Conservation (phyloP, 2,329 filamentous ascomycete species). For the Dothideomycetes sp. region DNA sequence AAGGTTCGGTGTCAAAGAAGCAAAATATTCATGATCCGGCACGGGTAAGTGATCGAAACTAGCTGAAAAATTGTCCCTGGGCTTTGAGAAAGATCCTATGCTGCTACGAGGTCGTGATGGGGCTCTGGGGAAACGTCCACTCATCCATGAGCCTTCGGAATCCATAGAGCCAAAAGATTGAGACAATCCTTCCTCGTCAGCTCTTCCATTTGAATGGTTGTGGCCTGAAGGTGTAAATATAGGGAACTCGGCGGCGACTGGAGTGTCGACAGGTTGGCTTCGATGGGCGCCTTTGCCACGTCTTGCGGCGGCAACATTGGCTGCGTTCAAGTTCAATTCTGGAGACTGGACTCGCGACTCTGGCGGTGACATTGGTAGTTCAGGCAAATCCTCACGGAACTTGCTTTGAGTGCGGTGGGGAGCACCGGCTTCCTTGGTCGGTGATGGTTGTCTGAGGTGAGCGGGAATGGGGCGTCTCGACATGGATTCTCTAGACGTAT, state of each 20-base stretch:
- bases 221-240: background rate
- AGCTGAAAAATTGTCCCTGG: constrained; percentile 45
- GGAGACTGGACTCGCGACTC: constrained; percentile 74
- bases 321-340: constrained; percentile 45
- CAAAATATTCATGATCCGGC: constrained; percentile 67
- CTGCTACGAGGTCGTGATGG: constrained; percentile 40
- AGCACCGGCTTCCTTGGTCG: constrained; percentile 43
- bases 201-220: constrained; percentile 17
- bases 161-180: constrained; percentile 90
- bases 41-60: constrained; percentile 56
- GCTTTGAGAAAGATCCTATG: constrained; percentile 34
- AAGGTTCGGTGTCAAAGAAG: constrained; percentile 31
- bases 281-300: constrained; percentile 24
- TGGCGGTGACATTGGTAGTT: constrained; percentile 75
- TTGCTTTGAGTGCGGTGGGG: constrained; percentile 79
- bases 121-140: constrained; percentile 54
- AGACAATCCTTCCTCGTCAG: constrained; percentile 41
- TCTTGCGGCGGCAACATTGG: constrained; percentile 32
- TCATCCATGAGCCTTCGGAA: constrained; percentile 93
- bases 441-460: constrained; percentile 34
- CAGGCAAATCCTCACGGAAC: constrained; percentile 85
- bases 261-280: constrained; percentile 15
- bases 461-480: constrained; percentile 45
- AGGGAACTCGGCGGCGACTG: background rate
- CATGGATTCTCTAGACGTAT: constrained; percentile 85